Percentiles rank a stretch among this genome's conserved stretches.
phyloP scores from a whole-genome alignment of 2,329 filamentous ascomycete species.

The Lachnellula cervina region DNA sequence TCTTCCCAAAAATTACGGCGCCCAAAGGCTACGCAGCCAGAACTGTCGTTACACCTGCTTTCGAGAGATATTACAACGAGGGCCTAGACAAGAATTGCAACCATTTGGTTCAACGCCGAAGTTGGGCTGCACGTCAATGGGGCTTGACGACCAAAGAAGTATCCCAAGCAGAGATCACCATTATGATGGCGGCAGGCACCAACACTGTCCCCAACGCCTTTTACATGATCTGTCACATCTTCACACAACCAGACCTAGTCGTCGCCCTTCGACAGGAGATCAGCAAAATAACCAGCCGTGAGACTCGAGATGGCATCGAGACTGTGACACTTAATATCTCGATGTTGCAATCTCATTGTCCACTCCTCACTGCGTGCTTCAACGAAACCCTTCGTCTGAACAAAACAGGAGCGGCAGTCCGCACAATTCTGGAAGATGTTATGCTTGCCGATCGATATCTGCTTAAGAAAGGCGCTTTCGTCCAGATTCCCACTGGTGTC shows the following conservation, averaged over 20 bases:
- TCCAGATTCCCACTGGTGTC: conserved; percentile 40
- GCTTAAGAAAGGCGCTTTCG: conserved; percentile 36
- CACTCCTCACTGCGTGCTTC: conserved; percentile 40
- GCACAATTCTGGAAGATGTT: conserved; percentile 39
- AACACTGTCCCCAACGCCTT: conserved; percentile 36
- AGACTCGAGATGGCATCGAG: background rate
- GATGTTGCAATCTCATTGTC: conserved; percentile 34
- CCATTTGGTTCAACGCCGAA: conserved; percentile 8
- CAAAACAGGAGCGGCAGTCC: conserved; percentile 34
- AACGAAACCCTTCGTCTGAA: conserved; percentile 40
- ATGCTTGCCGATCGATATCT: conserved; percentile 37
- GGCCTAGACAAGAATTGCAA: conserved; percentile 26
- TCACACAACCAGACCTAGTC: conserved; percentile 28
- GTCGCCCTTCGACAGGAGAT: conserved; percentile 30
- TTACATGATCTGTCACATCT: conserved; percentile 34
- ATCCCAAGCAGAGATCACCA: conserved; percentile 29
- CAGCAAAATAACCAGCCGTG: conserved; percentile 9
- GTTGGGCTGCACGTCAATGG: background rate
- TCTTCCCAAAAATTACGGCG: conserved; percentile 30
- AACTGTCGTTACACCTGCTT: conserved; percentile 34
- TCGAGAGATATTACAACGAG: conserved; percentile 28
- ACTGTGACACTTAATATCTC: conserved; percentile 33
- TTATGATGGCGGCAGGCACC: conserved; percentile 28
- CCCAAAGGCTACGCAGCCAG: conserved; percentile 26
- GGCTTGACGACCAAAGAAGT: conserved; percentile 15